phyloP scores from a whole-genome alignment of 108 stramenopile genomes.

The Stephanodiscus minutulus region DNA sequence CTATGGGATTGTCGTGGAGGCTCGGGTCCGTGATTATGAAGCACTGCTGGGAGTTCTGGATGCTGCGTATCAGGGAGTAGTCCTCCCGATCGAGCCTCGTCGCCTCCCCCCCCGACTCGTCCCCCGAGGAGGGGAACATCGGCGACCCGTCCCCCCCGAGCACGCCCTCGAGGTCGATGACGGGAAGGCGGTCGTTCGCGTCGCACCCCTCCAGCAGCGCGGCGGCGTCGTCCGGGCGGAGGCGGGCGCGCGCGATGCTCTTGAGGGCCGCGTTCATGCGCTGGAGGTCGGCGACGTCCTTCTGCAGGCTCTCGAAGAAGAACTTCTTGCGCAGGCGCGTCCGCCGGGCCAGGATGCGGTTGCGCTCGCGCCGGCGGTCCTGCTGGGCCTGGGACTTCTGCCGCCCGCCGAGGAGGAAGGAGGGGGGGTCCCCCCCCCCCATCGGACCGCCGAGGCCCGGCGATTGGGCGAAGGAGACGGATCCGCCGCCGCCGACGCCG shows the following conservation, averaged over 20 bases:
- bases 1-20: constrained; percentile 95
- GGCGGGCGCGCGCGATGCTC: constrained; percentile 69
- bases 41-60: constrained; percentile 91
- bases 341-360: constrained; percentile 93
- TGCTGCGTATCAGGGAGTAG: constrained; percentile 85
- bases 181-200: constrained; percentile 66
- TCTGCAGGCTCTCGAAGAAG: constrained; percentile 95
- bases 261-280: constrained; percentile 76
- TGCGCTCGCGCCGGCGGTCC: constrained; percentile 90
- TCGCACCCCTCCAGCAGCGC: constrained; percentile 65
- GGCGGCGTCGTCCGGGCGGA: constrained; percentile 52
- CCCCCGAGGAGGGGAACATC: constrained; percentile 25
- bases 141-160: constrained; percentile 14
- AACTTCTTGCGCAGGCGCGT: constrained; percentile 98
- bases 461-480: constrained; percentile 7
- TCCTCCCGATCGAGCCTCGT: constrained; percentile 78
- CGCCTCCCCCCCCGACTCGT: constrained; percentile 7
- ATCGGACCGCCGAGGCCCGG: background rate
- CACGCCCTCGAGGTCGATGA: constrained; percentile 50
- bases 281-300: constrained; percentile 85
- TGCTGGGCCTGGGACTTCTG: constrained; percentile 88
- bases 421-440: constrained; percentile 23
- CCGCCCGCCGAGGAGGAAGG: constrained; percentile 32
- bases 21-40: constrained; percentile 96
- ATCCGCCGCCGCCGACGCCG: constrained; percentile 2